Percentiles rank a stretch among this genome's conserved stretches.
These are phyloP conservation scores for Mycena leptocephala DNA, from an alignment of 768 basidiomycete species.

Conservation along the genomic window DNA sequence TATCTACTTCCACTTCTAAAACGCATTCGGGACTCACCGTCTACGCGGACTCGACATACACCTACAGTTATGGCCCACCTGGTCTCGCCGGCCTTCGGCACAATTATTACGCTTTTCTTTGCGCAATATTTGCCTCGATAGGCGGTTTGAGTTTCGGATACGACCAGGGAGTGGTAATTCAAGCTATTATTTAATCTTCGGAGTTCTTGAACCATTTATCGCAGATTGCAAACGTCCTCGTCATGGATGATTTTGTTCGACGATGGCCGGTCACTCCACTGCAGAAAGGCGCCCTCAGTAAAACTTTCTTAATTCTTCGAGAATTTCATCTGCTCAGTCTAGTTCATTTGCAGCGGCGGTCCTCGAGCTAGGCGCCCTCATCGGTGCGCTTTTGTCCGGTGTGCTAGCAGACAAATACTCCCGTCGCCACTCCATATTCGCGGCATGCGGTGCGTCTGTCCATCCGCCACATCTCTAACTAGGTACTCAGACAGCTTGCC, in stretches of 20 bases:
- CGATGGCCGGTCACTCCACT: slow-evolving; percentile 82
- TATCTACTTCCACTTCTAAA: neutral
- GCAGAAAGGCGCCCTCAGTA: slow-evolving; percentile 87
- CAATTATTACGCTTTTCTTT: slow-evolving; percentile 77
- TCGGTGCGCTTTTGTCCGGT: slow-evolving; percentile 81
- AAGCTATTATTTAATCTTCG: neutral
- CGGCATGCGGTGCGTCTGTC: slow-evolving; percentile 74
- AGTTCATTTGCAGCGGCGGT: slow-evolving; percentile 70
- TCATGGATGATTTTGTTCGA: slow-evolving; percentile 82
- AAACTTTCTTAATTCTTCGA: slow-evolving; percentile 20
- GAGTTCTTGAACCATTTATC: neutral
- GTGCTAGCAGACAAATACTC: slow-evolving; percentile 80
- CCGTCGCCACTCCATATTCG: slow-evolving; percentile 76
- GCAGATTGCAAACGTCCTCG: slow-evolving; percentile 86
- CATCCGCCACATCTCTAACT: neutral
- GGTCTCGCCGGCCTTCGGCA: slow-evolving; percentile 76
- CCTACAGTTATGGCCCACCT: slow-evolving; percentile 82
- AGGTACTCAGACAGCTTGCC: neutral
- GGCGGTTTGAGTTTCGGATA: slow-evolving; percentile 88
- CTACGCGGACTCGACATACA: slow-evolving; percentile 62
- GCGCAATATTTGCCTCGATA: slow-evolving; percentile 83
- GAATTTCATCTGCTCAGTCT: neutral
- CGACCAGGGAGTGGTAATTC: slow-evolving; percentile 80
- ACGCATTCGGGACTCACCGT: slow-evolving; percentile 43
- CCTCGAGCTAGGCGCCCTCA: slow-evolving; percentile 84